Evolutionary conservation across 106 monocot genomes (phyloP).

Genomic region (Allium fistulosum): DNA sequence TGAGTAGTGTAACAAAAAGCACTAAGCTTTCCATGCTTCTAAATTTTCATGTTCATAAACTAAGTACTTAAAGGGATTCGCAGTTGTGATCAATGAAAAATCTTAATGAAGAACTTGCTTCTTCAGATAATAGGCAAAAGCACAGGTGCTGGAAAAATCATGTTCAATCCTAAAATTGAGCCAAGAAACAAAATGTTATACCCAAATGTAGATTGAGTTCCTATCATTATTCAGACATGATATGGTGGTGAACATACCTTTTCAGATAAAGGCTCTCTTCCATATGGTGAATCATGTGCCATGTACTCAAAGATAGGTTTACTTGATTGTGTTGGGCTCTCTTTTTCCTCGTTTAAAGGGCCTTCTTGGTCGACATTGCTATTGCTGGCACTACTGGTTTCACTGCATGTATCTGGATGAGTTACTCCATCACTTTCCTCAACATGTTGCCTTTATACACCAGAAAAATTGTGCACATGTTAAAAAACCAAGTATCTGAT

Average conservation of each 20-base stretch:
- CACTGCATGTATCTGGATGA: slow-evolving; percentile 16
- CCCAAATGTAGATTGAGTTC: too few relatives aligned
- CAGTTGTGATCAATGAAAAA: neutral
- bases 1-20: too few relatives aligned
- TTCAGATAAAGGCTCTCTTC: slow-evolving; percentile 32
- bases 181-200: too few relatives aligned
- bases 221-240: too few relatives aligned
- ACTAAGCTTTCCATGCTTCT: too few relatives aligned
- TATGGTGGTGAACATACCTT: neutral
- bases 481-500: neutral
- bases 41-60: too few relatives aligned
- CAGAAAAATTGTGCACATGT: neutral
- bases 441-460: slow-evolving; percentile 11
- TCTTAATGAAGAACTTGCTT: slow-evolving; percentile 11
- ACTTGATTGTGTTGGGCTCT: neutral
- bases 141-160: too few relatives aligned
- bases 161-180: too few relatives aligned
- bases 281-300: slow-evolving; percentile 31
- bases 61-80: too few relatives aligned
- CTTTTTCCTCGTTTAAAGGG: slow-evolving; percentile 15
- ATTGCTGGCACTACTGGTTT: slow-evolving; percentile 13
- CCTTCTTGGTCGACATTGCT: slow-evolving; percentile 7
- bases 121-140: slow-evolving; percentile 10
- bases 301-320: slow-evolving; percentile 25
- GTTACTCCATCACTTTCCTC: slow-evolving; percentile 13